Base-by-base conservation (phyloP, 1,284 basidiomycete genomes). In the Peniophora sp. region DNA sequence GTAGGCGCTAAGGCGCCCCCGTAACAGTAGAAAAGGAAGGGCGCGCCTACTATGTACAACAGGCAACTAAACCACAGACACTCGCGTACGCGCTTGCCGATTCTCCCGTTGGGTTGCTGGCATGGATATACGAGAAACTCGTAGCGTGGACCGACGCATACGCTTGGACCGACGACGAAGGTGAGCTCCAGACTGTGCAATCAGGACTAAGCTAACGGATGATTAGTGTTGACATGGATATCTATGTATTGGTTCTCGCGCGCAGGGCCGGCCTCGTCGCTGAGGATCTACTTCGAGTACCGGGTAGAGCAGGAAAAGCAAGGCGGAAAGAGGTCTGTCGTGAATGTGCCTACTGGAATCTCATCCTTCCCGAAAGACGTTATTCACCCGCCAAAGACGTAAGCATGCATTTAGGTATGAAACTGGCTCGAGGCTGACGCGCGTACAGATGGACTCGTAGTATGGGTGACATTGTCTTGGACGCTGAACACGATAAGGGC, bases 51-150 rank as follows among this genome's bases (percentile, higher is more conserved):
- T 52, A 47, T 20, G 41, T 25, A 3, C 56, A 64, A 45, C 66
- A 68, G 48, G 34, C 61, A 12, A 69, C 65, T 32, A 56, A 63
- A 52, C 69, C 66, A 10, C 67, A 69, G 54, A 72, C 69, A 5
- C 50, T 71, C 19, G 69, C 68, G 8, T 67, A 83, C 56, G 61
- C 65, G 6, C 62, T 82, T 1, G 62, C 72, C 0, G 79, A 81
- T 56, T 80, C 77, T 16, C 81, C 80, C 5, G 67, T 70, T 12
- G 77, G 74, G 0, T 61, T 83, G 11, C 66, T 82, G 2, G 74
- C 73, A 6, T 82, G 79, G 77, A 75, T 83, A 20, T 80, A 79
- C 53, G 78, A 81, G 55, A 81, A 81, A 52, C 61, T 81, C 0
- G 65, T 71, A 3, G 56, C 58, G 20, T 80, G 76, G 74, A 70